Evolutionary conservation across 2,329 filamentous ascomycete species (phyloP).

Genomic region (Pestalotiopsis sp.): DNA sequence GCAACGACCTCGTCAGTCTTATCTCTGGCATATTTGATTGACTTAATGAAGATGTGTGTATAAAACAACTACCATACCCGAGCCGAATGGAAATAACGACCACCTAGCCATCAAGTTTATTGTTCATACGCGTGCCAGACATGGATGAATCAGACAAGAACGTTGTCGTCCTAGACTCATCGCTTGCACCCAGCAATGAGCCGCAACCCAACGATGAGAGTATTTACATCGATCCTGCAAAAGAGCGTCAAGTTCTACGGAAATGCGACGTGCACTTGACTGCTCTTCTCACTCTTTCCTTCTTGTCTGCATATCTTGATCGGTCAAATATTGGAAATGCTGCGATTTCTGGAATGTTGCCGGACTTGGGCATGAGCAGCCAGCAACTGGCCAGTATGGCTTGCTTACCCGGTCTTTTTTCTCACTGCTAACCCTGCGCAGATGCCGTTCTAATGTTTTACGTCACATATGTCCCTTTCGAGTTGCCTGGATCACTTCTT

Average conservation of each 20-base stretch:
- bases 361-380: conserved; percentile 11
- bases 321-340: conserved; percentile 10
- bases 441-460: conserved; percentile 12
- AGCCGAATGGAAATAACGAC: no score
- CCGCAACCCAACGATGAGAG: conserved; percentile 2
- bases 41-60: no score
- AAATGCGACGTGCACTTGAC: conserved; percentile 11
- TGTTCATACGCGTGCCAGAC: background rate
- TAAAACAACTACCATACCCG: no score
- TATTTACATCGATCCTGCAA: conserved; percentile 11
- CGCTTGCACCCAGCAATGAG: background rate
- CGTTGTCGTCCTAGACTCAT: background rate
- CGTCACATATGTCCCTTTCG: conserved; percentile 13
- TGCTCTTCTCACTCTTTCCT: conserved; percentile 8
- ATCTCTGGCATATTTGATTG: no score
- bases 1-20: no score
- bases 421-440: background rate
- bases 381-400: conserved; percentile 11
- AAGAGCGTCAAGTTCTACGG: conserved; percentile 9
- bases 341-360: conserved; percentile 4
- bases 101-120: no score
- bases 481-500: conserved; percentile 11
- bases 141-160: conserved; percentile 1
- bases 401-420: background rate
- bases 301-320: conserved; percentile 12